A percentile compares a stretch with the other conserved stretches of the same genome.
These are phyloP conservation scores for Aspergillus sp. DNA, from an alignment of 2,329 filamentous ascomycete genomes.

Conservation along the genomic window DNA sequence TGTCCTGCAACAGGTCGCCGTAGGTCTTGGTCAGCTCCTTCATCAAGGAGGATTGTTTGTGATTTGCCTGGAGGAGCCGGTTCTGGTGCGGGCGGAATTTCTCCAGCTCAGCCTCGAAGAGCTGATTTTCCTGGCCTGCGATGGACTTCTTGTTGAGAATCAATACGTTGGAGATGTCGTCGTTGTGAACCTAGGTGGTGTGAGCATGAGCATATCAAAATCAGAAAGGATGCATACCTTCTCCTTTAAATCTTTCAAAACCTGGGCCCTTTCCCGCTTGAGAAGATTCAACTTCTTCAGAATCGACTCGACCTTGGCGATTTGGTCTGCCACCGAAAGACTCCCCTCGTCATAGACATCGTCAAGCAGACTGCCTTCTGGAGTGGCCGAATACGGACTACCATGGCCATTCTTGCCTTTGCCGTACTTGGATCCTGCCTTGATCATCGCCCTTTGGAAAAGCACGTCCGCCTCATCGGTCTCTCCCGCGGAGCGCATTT, in stretches of 20 bases:
- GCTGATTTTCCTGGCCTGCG: constrained; percentile 82
- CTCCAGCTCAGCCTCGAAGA: constrained; percentile 95
- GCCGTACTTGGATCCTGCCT: constrained; percentile 60
- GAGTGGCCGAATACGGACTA: constrained; percentile 56
- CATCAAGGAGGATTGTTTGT: constrained; percentile 91
- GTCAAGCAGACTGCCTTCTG: constrained; percentile 80
- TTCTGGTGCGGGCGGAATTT: constrained; percentile 95
- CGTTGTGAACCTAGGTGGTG: constrained; percentile 72
- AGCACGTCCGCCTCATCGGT: constrained; percentile 82
- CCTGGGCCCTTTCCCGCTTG: constrained; percentile 86
- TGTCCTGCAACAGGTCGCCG: constrained; percentile 86
- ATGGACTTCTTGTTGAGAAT: constrained; percentile 98
- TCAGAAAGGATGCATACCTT: constrained; percentile 61
- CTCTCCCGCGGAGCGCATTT: constrained; percentile 89
- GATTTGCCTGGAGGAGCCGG: constrained; percentile 84
- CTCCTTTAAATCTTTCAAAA: constrained; percentile 94
- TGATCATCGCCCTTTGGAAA: constrained; percentile 83
- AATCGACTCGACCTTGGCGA: constrained; percentile 82
- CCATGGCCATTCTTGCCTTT: constrained; percentile 62
- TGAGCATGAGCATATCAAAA: constrained; percentile 1
- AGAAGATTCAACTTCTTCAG: constrained; percentile 88
- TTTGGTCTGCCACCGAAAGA: constrained; percentile 83
- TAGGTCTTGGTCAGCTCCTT: constrained; percentile 90
- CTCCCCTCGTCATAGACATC: constrained; percentile 82
- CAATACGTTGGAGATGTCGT: constrained; percentile 95